These are phyloP conservation scores for Cryphonectria naterciae DNA, from an alignment of 2,329 filamentous ascomycete species.

Conservation along the genomic window DNA sequence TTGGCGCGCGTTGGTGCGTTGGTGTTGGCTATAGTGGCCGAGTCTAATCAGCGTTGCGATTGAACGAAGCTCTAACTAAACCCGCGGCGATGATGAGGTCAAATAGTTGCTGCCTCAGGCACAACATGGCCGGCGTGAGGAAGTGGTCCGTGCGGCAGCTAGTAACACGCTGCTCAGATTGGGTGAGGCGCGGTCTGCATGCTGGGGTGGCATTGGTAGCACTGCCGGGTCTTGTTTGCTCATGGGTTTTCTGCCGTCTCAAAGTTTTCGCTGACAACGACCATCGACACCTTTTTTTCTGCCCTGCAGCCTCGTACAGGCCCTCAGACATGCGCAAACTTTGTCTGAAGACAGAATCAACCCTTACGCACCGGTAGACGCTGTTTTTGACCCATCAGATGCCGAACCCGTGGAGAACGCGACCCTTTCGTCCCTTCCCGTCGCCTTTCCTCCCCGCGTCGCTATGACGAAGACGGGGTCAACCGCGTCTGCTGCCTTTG, in stretches of 20 bases:
- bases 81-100: constrained; percentile 14
- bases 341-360: constrained; percentile 50
- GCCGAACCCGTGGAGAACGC: constrained; percentile 60
- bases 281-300: constrained; percentile 48
- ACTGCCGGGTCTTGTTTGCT: constrained; percentile 27
- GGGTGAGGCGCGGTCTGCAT: constrained; percentile 5
- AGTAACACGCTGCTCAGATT: constrained; percentile 14
- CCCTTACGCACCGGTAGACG: constrained; percentile 56
- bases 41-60: constrained; percentile 5
- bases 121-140: background rate
- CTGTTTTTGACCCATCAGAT: constrained; percentile 61
- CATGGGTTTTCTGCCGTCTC: constrained; percentile 42
- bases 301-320: constrained; percentile 51
- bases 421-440: constrained; percentile 44
- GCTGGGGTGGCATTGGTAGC: constrained; percentile 31
- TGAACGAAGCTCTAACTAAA: constrained; percentile 9
- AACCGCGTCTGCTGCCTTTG: constrained; percentile 34
- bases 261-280: constrained; percentile 56
- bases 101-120: constrained; percentile 26
- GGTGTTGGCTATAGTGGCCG: constrained; percentile 13
- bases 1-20: constrained; percentile 31
- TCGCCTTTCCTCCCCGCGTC: constrained; percentile 39
- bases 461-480: constrained; percentile 65
- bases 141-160: constrained; percentile 2
- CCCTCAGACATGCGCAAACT: constrained; percentile 60